These are phyloP conservation scores for Penicillium malachiteum DNA, from an alignment of 495 filamentous ascomycete genomes.

Conservation along the genomic window DNA sequence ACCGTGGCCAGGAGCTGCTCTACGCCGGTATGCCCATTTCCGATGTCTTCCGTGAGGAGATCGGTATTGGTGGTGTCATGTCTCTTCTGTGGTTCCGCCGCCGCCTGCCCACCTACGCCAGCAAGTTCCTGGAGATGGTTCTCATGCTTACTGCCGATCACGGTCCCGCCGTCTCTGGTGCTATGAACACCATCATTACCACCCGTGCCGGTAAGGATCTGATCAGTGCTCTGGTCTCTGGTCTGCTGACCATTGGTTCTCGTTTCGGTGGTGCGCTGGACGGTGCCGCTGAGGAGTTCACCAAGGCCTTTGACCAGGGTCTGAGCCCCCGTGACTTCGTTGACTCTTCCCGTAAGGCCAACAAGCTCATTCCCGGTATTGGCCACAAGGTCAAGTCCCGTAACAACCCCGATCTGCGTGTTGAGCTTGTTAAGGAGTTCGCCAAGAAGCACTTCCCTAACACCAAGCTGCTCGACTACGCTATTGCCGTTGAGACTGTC, in stretches of 20 bases:
- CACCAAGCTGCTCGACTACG: slow-evolving; percentile 97
- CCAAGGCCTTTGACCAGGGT: slow-evolving; percentile 95
- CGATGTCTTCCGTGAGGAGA: slow-evolving; percentile 98
- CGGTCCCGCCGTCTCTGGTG: slow-evolving; percentile 97
- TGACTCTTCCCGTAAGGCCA: slow-evolving; percentile 97
- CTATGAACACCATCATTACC: slow-evolving; percentile 99
- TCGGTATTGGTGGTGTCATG: slow-evolving; percentile 99
- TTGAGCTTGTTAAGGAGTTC: slow-evolving; percentile 98
- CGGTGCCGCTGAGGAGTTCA: slow-evolving; percentile 97
- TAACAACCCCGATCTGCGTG: slow-evolving; percentile 99
- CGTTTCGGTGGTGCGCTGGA: slow-evolving; percentile 98
- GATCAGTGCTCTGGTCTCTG: slow-evolving; percentile 89
- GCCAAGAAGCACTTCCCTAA: slow-evolving; percentile 95
- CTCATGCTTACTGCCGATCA: slow-evolving; percentile 99
- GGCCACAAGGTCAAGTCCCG: slow-evolving; percentile 99
- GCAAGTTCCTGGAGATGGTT: slow-evolving; percentile 99
- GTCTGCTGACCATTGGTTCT: slow-evolving; percentile 97
- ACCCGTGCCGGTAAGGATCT: slow-evolving; percentile 98
- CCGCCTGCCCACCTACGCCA: slow-evolving; percentile 91
- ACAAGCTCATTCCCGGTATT: slow-evolving; percentile 99
- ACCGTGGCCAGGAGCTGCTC: slow-evolving; percentile 98
- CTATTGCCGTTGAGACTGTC: slow-evolving; percentile 94
- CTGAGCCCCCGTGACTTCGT: slow-evolving; percentile 98
- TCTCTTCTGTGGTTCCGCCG: slow-evolving; percentile 99
- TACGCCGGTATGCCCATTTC: slow-evolving; percentile 99